Percentiles rank a stretch among this genome's conserved stretches.
These are phyloP conservation scores for Exophiala alcalophila DNA, from an alignment of 2,329 filamentous ascomycete genomes.

Conservation along the genomic window DNA sequence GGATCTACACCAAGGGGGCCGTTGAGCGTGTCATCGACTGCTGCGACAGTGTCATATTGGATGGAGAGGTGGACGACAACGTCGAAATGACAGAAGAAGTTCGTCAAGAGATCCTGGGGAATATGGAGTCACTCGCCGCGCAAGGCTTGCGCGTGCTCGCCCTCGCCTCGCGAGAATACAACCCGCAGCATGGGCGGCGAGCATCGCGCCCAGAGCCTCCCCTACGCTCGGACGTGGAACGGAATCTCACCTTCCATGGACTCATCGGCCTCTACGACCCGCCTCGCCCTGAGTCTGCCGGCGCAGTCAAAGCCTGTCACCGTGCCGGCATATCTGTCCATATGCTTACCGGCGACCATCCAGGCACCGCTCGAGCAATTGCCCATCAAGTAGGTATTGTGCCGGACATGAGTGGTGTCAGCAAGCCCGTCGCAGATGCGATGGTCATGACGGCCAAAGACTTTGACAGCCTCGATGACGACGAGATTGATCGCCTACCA, in stretches of 20 bases:
- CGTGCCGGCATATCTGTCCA: constrained; percentile 70
- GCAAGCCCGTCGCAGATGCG: constrained; percentile 58
- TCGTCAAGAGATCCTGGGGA: constrained; percentile 57
- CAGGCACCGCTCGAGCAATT: constrained; percentile 71
- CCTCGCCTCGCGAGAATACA: constrained; percentile 53
- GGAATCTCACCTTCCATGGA: constrained; percentile 65
- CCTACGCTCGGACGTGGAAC: constrained; percentile 61
- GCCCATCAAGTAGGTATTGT: constrained; percentile 74
- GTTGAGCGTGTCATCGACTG: constrained; percentile 66
- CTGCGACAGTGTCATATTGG: constrained; percentile 54
- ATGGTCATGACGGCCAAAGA: constrained; percentile 69
- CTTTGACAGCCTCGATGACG: constrained; percentile 69
- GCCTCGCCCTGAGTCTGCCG: constrained; percentile 70
- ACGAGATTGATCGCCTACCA: constrained; percentile 60
- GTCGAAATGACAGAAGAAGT: constrained; percentile 53
- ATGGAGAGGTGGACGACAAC: constrained; percentile 43
- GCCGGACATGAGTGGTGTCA: constrained; percentile 58
- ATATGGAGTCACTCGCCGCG: constrained; percentile 66
- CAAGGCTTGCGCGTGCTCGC: constrained; percentile 68
- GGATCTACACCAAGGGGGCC: constrained; percentile 50
- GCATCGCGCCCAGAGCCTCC: constrained; percentile 24
- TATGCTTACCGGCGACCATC: constrained; percentile 76
- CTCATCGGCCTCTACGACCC: constrained; percentile 79
- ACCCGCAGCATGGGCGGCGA: constrained; percentile 40
- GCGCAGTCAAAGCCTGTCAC: constrained; percentile 64